These are phyloP conservation scores for Monilinia polystroma DNA, from an alignment of 2,329 filamentous ascomycete genomes.

Conservation along the genomic window DNA sequence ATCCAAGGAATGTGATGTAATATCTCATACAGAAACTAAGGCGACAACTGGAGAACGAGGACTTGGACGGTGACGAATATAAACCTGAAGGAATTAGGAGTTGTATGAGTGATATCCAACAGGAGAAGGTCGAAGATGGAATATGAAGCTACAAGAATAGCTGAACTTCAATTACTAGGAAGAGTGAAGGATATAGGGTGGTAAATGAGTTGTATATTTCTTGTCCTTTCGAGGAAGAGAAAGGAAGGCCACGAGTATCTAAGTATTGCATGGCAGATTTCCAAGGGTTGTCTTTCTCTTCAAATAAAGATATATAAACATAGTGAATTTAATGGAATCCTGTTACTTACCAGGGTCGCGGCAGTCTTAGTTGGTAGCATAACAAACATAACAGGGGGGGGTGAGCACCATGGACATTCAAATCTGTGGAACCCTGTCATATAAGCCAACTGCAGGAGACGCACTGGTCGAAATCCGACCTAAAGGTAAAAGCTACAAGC, in stretches of 20 bases:
- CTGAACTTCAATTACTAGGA: background rate
- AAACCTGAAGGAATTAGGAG: slow-evolving; percentile 11
- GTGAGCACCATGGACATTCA: slow-evolving; percentile 14
- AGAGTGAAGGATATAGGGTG: slow-evolving; percentile 20
- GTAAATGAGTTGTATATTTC: slow-evolving; percentile 12
- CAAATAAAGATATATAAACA: slow-evolving; percentile 23
- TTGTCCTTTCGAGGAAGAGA: slow-evolving; percentile 15
- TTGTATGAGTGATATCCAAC: slow-evolving; percentile 9
- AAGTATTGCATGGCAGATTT: slow-evolving; percentile 24
- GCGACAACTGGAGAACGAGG: slow-evolving; percentile 17
- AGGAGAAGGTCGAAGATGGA: slow-evolving; percentile 8
- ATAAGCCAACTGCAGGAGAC: slow-evolving; percentile 24
- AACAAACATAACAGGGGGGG: slow-evolving; percentile 7
- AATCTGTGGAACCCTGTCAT: slow-evolving; percentile 18
- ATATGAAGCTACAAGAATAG: slow-evolving; percentile 19
- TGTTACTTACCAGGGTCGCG: slow-evolving; percentile 20
- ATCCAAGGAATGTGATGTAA: slow-evolving; percentile 21
- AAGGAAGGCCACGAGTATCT: slow-evolving; percentile 20
- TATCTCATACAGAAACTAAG: slow-evolving; percentile 22
- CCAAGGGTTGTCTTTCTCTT: slow-evolving; percentile 16
- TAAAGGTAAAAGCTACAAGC: slow-evolving; percentile 15
- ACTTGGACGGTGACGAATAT: slow-evolving; percentile 2
- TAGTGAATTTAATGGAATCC: slow-evolving; percentile 13
- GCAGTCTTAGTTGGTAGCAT: slow-evolving; percentile 13
- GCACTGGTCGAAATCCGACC: slow-evolving; percentile 20